Conservation (phyloP, 1,284 basidiomycete species). For the Tylopilus orsonianus region DNA sequence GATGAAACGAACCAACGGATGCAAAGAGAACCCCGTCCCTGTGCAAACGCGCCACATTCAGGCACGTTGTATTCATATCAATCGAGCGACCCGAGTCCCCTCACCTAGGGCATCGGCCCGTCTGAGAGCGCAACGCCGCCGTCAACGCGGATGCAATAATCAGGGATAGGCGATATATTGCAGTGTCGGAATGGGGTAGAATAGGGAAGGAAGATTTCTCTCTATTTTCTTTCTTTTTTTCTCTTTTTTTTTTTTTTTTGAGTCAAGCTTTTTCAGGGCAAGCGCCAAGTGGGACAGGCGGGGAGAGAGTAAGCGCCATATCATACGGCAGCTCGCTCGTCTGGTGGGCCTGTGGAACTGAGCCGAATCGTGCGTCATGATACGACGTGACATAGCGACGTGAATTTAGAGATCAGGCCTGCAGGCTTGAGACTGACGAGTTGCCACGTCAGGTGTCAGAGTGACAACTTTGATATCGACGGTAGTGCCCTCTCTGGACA, state of each 20-base stretch:
- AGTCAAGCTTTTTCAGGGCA: no score
- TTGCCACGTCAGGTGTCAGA: conserved; percentile 5
- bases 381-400: not conserved
- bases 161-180: not conserved
- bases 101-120: not conserved
- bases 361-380: not conserved
- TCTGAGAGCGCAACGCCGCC: conserved; percentile 2
- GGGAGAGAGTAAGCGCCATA: not conserved
- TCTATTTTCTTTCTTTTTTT: no score
- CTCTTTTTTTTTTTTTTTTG: no score
- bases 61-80: conserved; percentile 14
- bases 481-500: not conserved
- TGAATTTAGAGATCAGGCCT: not conserved
- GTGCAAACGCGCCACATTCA: conserved; percentile 13
- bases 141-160: conserved; percentile 1
- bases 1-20: conserved; percentile 20
- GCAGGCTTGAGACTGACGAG: conserved; percentile 3
- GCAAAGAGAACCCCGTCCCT: not conserved
- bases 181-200: conserved; percentile 3
- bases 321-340: conserved; percentile 4
- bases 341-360: conserved; percentile 3
- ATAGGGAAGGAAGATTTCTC: no score
- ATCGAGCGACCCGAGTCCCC: conserved; percentile 15
- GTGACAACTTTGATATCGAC: no score
- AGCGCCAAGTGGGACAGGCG: conserved; percentile 9